These are phyloP conservation scores for Rosa lucieae DNA, from an alignment of 306 rosid genomes.

Conservation along the genomic window DNA sequence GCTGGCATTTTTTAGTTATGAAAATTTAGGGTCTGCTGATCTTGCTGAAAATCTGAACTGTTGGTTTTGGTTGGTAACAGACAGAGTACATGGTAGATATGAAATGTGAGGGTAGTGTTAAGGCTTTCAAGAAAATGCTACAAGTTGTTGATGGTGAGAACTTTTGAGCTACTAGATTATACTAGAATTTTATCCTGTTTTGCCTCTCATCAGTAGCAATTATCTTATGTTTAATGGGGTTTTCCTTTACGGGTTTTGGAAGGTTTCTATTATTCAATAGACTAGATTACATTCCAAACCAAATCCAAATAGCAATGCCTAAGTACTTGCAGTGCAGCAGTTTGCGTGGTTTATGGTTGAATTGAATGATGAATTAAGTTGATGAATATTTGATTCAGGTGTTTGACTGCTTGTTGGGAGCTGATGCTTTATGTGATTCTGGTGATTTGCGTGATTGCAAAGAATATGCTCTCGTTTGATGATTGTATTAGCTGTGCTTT, in stretches of 20 bases:
- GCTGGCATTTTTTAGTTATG: no score
- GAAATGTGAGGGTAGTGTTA: no score
- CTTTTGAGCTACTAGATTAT: no score
- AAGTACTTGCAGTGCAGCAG: conserved; percentile 8
- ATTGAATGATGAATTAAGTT: conserved; percentile 74
- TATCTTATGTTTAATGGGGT: not conserved
- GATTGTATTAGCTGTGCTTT: conserved; percentile 78
- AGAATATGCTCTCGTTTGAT: conserved; percentile 78
- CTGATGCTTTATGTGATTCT: conserved; percentile 97
- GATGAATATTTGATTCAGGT: conserved; percentile 95
- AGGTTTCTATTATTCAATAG: no score
- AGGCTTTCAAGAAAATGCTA: no score
- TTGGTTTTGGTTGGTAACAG: no score
- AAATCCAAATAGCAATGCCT: no score
- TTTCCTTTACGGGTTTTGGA: conserved; percentile 42
- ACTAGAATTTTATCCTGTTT: not conserved
- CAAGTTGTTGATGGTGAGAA: no score
- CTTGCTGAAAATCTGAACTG: no score
- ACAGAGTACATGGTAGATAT: no score
- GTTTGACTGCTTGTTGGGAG: conserved; percentile 81
- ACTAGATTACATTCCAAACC: no score
- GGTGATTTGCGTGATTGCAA: conserved; percentile 96
- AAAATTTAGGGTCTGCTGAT: no score
- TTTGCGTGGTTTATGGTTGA: conserved; percentile 25
- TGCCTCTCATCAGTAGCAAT: not conserved